Evolutionary conservation across 257 asterid species (phyloP), one percentile per base, ranked within the genome.

Genomic region (Penstemon newberryi): DNA sequence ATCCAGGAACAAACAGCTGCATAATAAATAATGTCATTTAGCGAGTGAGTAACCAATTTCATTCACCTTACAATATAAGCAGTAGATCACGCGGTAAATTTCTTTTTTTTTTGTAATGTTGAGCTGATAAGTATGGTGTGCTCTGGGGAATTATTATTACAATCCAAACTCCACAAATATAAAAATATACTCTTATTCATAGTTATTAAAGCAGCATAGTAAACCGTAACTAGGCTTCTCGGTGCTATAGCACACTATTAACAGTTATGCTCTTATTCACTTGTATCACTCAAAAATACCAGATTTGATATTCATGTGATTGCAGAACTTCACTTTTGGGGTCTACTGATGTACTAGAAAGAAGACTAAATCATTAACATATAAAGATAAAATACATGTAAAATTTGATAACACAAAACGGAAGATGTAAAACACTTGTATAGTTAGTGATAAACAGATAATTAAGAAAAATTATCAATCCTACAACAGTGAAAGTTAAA

Each of bases 1-100:
- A 93, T 8, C 90, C 96, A 66, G 96, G 95, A 76, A 93, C 89
- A 62, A 75, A 81, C 8, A 93, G 67, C 98, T 93, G 88, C 87
- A 84, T 58, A 46, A 49, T 25, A 25, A 25, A 25, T 49, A 53
- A 66, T 3, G 43, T 57, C 39, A 44, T 8, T 72, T 52, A 84
- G 72, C 55, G 70, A 1, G 37, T 19, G 25, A 19, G 33, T 25
- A 25, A 25, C 33, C 33, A 25, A 25, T 25, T 25, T 25, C 33
- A 25, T 1, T 25, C 33, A 25, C 33, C 33, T 25, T 25, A 25
- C 33, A 25, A 25, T 40, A 40, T 12, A n/a, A 42, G 49, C 8
- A 58, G 45, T 13, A 50, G 61, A 67, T 12, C 6, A 36, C 71
- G 33, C 33, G 33, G 33, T 25, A 25, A 25, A 1, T 25, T 0